A percentile compares a stretch with the other conserved stretches of the same genome.
Evolutionary conservation across 2,329 filamentous ascomycete genomes (phyloP).

Genomic region (Trichoderma hamatum): DNA sequence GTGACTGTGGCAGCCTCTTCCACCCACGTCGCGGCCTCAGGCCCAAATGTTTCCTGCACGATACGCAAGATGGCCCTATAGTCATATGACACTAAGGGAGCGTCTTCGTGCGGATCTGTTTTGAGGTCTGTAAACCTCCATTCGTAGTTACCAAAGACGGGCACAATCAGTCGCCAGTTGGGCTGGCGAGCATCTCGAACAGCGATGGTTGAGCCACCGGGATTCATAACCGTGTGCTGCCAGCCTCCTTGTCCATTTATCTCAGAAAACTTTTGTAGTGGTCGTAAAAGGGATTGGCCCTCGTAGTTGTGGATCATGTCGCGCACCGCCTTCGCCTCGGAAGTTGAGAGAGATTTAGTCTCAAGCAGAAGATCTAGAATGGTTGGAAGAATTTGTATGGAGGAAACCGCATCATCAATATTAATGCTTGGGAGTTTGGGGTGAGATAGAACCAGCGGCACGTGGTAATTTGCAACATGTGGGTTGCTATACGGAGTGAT

Average conservation of each 20-base stretch:
- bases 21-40: slow-evolving; percentile 38
- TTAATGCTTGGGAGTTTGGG: slow-evolving; percentile 38
- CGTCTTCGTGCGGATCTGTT: slow-evolving; percentile 34
- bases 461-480: slow-evolving; percentile 40
- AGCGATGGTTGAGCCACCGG: slow-evolving; percentile 33
- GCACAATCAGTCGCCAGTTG: slow-evolving; percentile 34
- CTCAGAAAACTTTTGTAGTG: slow-evolving; percentile 6
- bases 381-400: slow-evolving; percentile 41
- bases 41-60: slow-evolving; percentile 33
- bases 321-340: slow-evolving; percentile 34
- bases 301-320: slow-evolving; percentile 42
- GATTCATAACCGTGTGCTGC: slow-evolving; percentile 36
- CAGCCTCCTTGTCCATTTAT: slow-evolving; percentile 29
- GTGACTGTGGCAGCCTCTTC: slow-evolving; percentile 40
- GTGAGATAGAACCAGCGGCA: slow-evolving; percentile 40
- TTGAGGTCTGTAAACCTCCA: slow-evolving; percentile 39
- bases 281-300: slow-evolving; percentile 41
- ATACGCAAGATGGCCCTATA: slow-evolving; percentile 30
- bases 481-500: slow-evolving; percentile 40
- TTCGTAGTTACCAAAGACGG: slow-evolving; percentile 35
- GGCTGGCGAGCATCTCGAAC: slow-evolving; percentile 31
- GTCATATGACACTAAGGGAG: slow-evolving; percentile 6
- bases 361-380: slow-evolving; percentile 42
- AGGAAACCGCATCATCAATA: slow-evolving; percentile 38
- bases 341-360: slow-evolving; percentile 38